These are phyloP conservation scores for Fusarium sambucinum DNA, from an alignment of 2,329 filamentous ascomycete species.

Conservation along the genomic window DNA sequence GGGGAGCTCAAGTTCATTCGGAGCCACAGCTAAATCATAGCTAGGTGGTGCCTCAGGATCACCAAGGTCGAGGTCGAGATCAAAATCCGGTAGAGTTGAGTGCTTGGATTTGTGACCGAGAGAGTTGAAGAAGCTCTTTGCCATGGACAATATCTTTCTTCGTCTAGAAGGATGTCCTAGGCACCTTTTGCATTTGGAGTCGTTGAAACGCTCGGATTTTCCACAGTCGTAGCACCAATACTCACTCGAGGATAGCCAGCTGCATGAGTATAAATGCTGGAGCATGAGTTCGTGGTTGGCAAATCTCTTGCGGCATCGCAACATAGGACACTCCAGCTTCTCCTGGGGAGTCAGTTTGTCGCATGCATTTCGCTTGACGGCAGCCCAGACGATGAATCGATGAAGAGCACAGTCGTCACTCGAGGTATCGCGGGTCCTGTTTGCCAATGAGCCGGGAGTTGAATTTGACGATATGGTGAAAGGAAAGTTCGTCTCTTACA, in stretches of 20 bases:
- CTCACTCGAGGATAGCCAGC: conserved; percentile 62
- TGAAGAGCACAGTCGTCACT: conserved; percentile 65
- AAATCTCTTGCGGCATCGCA: conserved; percentile 64
- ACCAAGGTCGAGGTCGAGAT: conserved; percentile 49
- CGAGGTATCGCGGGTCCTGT: conserved; percentile 59
- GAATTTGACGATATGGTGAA: conserved; percentile 6
- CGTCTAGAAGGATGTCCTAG: conserved; percentile 64
- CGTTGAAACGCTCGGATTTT: conserved; percentile 64
- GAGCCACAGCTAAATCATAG: conserved; percentile 59
- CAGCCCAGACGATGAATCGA: conserved; percentile 68
- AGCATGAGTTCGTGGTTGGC: conserved; percentile 67
- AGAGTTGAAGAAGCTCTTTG: conserved; percentile 66
- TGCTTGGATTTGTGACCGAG: conserved; percentile 62
- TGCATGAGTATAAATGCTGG: conserved; percentile 63
- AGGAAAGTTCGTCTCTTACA: conserved; percentile 49
- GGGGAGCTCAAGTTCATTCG: conserved; percentile 58
- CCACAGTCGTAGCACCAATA: conserved; percentile 69
- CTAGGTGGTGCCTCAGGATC: conserved; percentile 58
- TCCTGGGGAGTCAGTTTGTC: conserved; percentile 61
- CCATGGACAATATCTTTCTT: conserved; percentile 64
- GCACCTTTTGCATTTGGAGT: conserved; percentile 63
- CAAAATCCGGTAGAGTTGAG: conserved; percentile 43
- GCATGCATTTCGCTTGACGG: conserved; percentile 66
- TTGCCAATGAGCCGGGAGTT: conserved; percentile 30
- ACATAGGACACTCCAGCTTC: conserved; percentile 64